A percentile compares a stretch with the other conserved stretches of the same genome.
Conservation (phyloP, 2,329 filamentous ascomycete species). For the Rhynchosporium graminicola region DNA sequence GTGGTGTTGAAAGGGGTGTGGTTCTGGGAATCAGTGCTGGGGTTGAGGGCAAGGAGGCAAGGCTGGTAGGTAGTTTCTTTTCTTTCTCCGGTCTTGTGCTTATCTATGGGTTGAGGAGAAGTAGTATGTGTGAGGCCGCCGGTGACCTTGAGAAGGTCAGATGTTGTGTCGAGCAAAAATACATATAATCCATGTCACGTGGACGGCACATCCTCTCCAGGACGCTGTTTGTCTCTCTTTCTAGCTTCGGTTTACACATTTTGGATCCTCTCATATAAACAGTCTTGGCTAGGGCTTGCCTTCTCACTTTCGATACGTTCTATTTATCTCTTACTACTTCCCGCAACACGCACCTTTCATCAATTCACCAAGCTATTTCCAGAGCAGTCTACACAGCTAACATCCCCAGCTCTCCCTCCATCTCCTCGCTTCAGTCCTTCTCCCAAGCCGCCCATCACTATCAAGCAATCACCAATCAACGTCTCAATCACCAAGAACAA, state of each 20-base stretch:
- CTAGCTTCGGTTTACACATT: neutral
- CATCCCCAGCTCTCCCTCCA: constrained; percentile 35
- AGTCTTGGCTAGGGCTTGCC: neutral
- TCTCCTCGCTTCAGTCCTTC: constrained; percentile 32
- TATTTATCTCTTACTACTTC: neutral
- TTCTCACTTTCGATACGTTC: neutral
- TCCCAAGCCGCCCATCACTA: constrained; percentile 18
- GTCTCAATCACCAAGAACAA: constrained; percentile 21
- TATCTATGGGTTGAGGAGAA: neutral
- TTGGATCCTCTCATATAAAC: neutral
- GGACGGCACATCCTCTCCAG: neutral
- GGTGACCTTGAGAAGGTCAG: neutral
- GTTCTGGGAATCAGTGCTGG: constrained; percentile 39
- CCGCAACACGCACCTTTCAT: neutral
- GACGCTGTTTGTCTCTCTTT: neutral
- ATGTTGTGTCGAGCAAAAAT: neutral
- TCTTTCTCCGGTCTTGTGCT: neutral
- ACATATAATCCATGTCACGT: neutral
- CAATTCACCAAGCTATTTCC: neutral
- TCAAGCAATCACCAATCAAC: neutral
- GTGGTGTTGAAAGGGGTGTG: constrained; percentile 26
- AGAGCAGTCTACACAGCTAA: constrained; percentile 1
- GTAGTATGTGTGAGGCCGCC: neutral
- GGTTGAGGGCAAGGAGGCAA: constrained; percentile 32
- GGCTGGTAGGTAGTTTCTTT: constrained; percentile 34